Base-by-base conservation (phyloP, 1,284 basidiomycete species). In the Malassezia pachydermatis region DNA sequence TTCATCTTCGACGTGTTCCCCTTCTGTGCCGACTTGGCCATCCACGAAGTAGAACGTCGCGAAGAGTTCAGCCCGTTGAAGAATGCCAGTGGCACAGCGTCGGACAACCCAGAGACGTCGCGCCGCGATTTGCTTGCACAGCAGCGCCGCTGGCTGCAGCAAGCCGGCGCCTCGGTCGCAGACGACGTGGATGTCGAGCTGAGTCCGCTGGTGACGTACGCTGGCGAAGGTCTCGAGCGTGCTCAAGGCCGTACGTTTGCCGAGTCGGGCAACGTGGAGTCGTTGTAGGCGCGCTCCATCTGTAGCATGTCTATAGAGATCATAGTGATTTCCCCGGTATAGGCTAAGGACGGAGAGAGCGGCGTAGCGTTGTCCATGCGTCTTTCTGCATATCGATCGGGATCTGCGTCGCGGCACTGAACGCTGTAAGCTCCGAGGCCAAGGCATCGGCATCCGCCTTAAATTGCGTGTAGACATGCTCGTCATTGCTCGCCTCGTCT, bases 1-100 rank as follows among this genome's bases (percentile, higher is more conserved):
- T 99, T 98, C 75, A 85, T 99, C 42, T 99, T 98, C 67, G 92
- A 99, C 75, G 94, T 99, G 41, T 96, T 99, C 78, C 92, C 94
- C 5, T 89, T 82, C 76, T 86, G 87, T 37, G 51, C 55, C 39
- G 42, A 57, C 24, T 86, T 98, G 51, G 80, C 84, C 32, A 86
- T 96, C 25, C 76, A 96, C 71, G 90, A 96, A 73, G 88, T 95
- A 33, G 80, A 80, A 42, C 78, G 94, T 42, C 76, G 78, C 53
- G 86, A 92, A 54, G 92, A 98, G 75, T 99, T 99, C 67, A 88
- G 85, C 57, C 90, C 90, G 27, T 75, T 99, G 66, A 99, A 99
- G 78, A 99, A 99, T 65, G 92, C 90, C 2, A 87, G 88, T 1
- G 88, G 88, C 0, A 85, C 88, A 1, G 84, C 84, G n/a, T 78